These are phyloP conservation scores for Thalassiosira delicatula DNA, from an alignment of 352 stramenopile species.

Conservation along the genomic window DNA sequence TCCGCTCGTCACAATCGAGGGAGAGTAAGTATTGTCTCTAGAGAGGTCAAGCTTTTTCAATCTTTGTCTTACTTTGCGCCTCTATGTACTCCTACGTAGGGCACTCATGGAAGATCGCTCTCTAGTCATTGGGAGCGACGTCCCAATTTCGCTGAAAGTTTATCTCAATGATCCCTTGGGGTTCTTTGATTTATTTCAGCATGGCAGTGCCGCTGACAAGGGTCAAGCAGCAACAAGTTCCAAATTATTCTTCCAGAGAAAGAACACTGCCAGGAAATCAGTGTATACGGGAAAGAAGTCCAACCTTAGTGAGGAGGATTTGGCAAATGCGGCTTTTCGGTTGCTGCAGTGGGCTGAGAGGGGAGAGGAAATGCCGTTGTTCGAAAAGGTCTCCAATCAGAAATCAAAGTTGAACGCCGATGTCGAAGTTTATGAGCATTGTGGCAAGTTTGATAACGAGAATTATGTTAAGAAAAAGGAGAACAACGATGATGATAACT, in stretches of 20 bases:
- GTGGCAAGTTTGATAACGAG: background rate
- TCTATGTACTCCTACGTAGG: too few relatives aligned
- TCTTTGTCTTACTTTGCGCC: too few relatives aligned
- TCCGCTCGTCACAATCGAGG: slow-evolving; percentile 53
- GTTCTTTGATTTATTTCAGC: slow-evolving; percentile 75
- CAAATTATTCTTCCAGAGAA: slow-evolving; percentile 37
- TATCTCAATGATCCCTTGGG: slow-evolving; percentile 56
- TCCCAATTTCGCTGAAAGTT: slow-evolving; percentile 69
- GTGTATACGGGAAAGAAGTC: slow-evolving; percentile 27
- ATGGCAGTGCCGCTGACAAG: background rate
- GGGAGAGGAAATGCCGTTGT: slow-evolving; percentile 58
- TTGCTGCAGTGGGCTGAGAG: slow-evolving; percentile 82
- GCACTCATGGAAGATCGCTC: slow-evolving; percentile 75
- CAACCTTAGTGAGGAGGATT: slow-evolving; percentile 22
- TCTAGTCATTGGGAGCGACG: slow-evolving; percentile 72
- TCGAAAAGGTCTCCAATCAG: too few relatives aligned
- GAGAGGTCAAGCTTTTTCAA: too few relatives aligned
- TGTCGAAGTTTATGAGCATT: too few relatives aligned
- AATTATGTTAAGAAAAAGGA: too few relatives aligned
- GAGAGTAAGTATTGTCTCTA: too few relatives aligned
- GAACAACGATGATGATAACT: slow-evolving; percentile 1
- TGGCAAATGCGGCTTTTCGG: slow-evolving; percentile 73
- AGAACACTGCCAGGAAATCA: slow-evolving; percentile 3
- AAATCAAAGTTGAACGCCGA: too few relatives aligned
- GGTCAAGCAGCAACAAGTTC: background rate